Conservation (phyloP, 2,329 filamentous ascomycete species). For the Acephala macrosclerotiorum region DNA sequence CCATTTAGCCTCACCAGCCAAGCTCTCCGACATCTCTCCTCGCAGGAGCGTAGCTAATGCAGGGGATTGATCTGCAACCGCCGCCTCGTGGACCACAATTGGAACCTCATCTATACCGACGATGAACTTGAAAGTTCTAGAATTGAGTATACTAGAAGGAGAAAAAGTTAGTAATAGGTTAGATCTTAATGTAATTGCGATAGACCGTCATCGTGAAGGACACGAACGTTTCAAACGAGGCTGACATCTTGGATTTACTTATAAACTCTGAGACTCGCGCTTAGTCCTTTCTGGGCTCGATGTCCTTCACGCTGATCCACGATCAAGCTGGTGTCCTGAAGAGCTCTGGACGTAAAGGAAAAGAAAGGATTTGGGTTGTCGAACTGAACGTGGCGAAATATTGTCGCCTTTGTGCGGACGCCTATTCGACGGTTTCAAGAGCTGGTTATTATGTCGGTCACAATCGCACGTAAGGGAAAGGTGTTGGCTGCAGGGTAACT, state of each 20-base stretch:
- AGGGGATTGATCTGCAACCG: conserved; percentile 33
- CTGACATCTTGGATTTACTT: neutral
- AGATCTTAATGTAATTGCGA: too few species aligned
- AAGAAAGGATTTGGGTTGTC: too few species aligned
- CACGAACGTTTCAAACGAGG: neutral
- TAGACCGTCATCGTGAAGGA: too few species aligned
- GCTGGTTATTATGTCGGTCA: too few species aligned
- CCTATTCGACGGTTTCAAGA: too few species aligned
- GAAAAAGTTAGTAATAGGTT: neutral
- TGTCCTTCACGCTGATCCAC: too few species aligned
- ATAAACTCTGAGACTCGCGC: neutral
- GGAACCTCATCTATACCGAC: conserved; percentile 26
- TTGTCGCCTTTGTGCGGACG: too few species aligned
- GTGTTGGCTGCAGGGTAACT: too few species aligned
- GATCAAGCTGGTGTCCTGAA: too few species aligned
- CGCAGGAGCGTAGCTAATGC: conserved; percentile 33
- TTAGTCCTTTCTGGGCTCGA: neutral
- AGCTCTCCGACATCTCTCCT: conserved; percentile 31
- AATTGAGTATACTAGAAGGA: conserved; percentile 9
- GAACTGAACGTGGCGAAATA: too few species aligned
- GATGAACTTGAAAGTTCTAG: conserved; percentile 30
- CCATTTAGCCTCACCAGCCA: conserved; percentile 28
- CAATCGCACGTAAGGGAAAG: too few species aligned
- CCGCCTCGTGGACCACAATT: conserved; percentile 28
- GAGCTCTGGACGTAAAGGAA: too few species aligned